Conservation (phyloP, 768 basidiomycete species). For the Agaricus blazei region DNA sequence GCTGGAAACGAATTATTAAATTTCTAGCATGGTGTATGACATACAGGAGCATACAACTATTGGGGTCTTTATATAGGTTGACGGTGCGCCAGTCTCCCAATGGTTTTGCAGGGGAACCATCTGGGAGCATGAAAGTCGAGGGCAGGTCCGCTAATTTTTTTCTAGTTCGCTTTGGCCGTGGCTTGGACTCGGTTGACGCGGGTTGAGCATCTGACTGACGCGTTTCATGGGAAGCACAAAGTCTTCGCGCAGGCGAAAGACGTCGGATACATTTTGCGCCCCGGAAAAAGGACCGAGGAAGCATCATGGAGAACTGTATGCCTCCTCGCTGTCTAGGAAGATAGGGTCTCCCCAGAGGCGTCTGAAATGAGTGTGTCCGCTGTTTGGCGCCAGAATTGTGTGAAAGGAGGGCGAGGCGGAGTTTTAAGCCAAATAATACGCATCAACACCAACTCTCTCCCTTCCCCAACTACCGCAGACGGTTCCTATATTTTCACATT, state of each 20-base stretch:
- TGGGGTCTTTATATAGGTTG: conserved; percentile 17
- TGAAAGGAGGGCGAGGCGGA: conserved; percentile 26
- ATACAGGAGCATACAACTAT: conserved; percentile 8
- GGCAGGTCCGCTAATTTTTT: conserved; percentile 63
- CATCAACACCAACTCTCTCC: conserved; percentile 28
- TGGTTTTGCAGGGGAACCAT: conserved; percentile 38
- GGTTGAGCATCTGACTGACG: conserved; percentile 9
- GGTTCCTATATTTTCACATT: conserved; percentile 21
- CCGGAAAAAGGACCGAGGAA: conserved; percentile 3
- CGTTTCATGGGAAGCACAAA: neutral
- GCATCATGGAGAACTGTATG: neutral
- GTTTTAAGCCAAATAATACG: conserved; percentile 29
- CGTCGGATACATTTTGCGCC: neutral
- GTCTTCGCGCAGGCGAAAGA: neutral
- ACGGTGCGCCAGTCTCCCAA: conserved; percentile 32
- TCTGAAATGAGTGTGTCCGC: neutral
- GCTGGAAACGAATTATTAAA: conserved; percentile 4
- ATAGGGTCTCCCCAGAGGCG: neutral
- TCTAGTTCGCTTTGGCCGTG: conserved; percentile 13
- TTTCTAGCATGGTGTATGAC: neutral
- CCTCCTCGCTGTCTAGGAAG: conserved; percentile 4
- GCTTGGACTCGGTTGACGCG: neutral
- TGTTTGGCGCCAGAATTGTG: conserved; percentile 10
- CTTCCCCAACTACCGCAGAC: conserved; percentile 18
- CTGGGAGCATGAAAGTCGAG: conserved; percentile 31